phyloP scores from a whole-genome alignment of 768 basidiomycete genomes.

The Thelephora aurantiotincta region DNA sequence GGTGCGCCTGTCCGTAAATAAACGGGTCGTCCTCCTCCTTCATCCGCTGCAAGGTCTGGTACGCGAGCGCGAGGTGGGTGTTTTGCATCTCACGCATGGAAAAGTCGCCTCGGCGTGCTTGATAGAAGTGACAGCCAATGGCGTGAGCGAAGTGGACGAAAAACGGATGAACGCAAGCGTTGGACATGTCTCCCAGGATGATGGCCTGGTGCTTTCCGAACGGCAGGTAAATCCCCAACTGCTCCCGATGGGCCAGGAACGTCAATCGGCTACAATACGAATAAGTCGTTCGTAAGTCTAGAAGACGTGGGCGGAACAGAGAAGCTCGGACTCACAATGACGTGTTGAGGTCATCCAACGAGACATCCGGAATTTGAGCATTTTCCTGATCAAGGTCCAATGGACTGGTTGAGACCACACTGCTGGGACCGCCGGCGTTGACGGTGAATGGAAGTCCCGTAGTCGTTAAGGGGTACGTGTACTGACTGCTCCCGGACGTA shows the following conservation, averaged over 20 bases:
- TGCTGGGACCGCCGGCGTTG: neutral
- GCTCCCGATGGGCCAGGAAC: constrained; percentile 11
- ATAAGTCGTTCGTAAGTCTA: too few species aligned
- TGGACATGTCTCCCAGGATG: constrained; percentile 11
- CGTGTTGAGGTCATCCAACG: neutral
- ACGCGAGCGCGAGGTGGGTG: neutral
- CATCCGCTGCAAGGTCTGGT: neutral
- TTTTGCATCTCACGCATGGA: neutral
- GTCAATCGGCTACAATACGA: constrained; percentile 8
- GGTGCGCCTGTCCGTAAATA: neutral
- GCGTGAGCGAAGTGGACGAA: constrained; percentile 13
- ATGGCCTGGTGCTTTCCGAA: constrained; percentile 12
- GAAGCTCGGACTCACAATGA: neutral
- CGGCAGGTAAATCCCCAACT: constrained; percentile 10
- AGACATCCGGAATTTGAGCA: neutral
- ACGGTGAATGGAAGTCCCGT: neutral
- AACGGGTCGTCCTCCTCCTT: neutral
- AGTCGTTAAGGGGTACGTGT: neutral
- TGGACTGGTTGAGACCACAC: neutral
- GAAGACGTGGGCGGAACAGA: neutral
- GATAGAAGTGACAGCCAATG: constrained; percentile 13
- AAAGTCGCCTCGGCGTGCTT: constrained; percentile 1
- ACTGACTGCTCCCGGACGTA: neutral
- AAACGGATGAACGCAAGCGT: constrained; percentile 11
- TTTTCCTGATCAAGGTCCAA: neutral